These are phyloP conservation scores for Phaeotremella fagi DNA, from an alignment of 768 basidiomycete genomes.

Conservation along the genomic window DNA sequence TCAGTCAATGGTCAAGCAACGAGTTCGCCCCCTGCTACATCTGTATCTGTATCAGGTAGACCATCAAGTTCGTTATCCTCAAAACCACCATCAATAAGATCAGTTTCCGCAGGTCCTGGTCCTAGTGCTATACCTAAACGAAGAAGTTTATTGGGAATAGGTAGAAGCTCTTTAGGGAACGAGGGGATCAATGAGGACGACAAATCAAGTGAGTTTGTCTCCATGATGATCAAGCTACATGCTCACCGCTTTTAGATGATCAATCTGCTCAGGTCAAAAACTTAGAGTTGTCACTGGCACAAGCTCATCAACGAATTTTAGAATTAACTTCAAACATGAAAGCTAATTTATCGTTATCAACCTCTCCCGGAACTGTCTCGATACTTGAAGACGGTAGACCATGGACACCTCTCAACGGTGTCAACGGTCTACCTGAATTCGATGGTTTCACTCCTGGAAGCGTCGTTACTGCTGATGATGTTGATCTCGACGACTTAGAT, in stretches of 20 bases:
- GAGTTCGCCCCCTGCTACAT: neutral
- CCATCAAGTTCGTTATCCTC: too few relatives aligned
- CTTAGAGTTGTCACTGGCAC: neutral
- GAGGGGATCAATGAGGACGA: neutral
- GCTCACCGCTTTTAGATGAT: neutral
- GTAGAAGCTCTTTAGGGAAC: neutral
- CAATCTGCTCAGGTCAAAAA: neutral
- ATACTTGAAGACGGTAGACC: constrained; percentile 1
- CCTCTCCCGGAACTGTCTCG: neutral
- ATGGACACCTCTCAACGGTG: constrained; percentile 13
- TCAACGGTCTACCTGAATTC: constrained; percentile 6
- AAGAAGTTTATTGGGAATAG: neutral
- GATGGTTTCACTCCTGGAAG: constrained; percentile 4
- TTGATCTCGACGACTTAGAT: neutral
- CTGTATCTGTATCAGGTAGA: too few relatives aligned
- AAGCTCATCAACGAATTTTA: neutral
- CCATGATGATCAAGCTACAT: neutral
- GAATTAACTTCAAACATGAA: neutral
- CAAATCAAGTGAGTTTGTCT: neutral
- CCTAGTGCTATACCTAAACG: neutral
- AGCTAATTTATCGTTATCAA: neutral
- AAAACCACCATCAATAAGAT: neutral
- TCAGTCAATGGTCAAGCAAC: neutral
- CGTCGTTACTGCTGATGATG: neutral
- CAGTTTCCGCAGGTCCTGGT: too few relatives aligned